phyloP scores from a whole-genome alignment of 257 asterid species.

The Nicotiana attenuata region DNA sequence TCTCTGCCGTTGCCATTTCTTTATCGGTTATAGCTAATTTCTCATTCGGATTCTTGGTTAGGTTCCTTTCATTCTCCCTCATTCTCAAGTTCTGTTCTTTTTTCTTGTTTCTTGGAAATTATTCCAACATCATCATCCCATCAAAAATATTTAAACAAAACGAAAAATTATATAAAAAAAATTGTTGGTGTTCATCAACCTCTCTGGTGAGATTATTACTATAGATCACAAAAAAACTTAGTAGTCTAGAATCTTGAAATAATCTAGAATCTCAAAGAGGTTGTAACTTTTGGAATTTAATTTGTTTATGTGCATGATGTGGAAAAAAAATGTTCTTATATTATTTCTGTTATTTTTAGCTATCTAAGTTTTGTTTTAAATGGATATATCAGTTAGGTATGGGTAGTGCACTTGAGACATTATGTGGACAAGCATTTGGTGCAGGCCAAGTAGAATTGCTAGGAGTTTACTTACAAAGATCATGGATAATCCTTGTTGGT shows the following conservation, averaged over 20 bases:
- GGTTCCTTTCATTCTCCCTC: slow-evolving; percentile 16
- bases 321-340: background rate
- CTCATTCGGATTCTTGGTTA: slow-evolving; percentile 91
- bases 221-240: background rate
- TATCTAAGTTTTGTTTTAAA: background rate
- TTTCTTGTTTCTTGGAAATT: background rate
- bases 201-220: background rate
- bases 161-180: no score
- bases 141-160: background rate
- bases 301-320: background rate
- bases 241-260: background rate
- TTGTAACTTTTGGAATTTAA: background rate
- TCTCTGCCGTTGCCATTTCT: slow-evolving; percentile 83
- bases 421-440: slow-evolving; percentile 94
- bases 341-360: background rate
- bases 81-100: background rate
- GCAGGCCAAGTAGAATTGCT: slow-evolving; percentile 80
- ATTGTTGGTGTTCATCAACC: background rate
- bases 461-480: slow-evolving; percentile 83
- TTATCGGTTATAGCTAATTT: slow-evolving; percentile 84
- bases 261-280: background rate
- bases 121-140: background rate
- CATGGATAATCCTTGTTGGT: slow-evolving; percentile 64
- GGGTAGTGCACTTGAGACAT: slow-evolving; percentile 94
- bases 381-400: slow-evolving; percentile 63